Evolutionary conservation across 441 rosid species (phyloP), one percentile per base, ranked within the genome.

Genomic region (Omphalea diandra): DNA sequence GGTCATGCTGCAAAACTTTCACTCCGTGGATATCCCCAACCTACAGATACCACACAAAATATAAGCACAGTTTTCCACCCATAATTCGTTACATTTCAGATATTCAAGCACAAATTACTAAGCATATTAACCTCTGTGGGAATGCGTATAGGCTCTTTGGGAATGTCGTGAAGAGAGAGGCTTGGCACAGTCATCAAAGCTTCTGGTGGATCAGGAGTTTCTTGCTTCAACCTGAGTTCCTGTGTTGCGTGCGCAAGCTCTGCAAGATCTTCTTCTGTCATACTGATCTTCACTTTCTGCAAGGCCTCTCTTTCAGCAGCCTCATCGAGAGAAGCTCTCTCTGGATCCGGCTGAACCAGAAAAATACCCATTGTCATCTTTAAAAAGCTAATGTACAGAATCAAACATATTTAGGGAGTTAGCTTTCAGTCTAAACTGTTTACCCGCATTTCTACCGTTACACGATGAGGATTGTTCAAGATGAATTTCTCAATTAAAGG

Each of bases 171-270:
- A 46, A 94, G 80, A 49, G 83, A 86, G 31, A 94, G 89, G 83
- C 92, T 73, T 40, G 97, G 98, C 70, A 94, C 94, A 65, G 83
- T 65, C 83, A 70, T 87, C 69, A 91, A 75, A 65, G 96, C 97
- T 84, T 91, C 94, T 29, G 94, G 94, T 74, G 97, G 85, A 46
- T 94, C 97, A 65, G 97, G 98, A 74, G 97, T 91, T 83, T 91
- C 97, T 81, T 91, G 97, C 80, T 85, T 91, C 81, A 88, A 71
- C 70, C 84, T 86, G 74, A 90, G 84, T 79, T 90, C 97, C 75
- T 87, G 85, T 12, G 98, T 94, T 12, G 97, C 90, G 70, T 87
- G 89, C 4, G 87, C 90, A 63, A 90, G 82, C 79, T 91, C 94
- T 20, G 93, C 91, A 67, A 88, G 90, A 84, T 90, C 97, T 73